Conservation (phyloP, 306 rosid species). For the Prunus fruticosa region DNA sequence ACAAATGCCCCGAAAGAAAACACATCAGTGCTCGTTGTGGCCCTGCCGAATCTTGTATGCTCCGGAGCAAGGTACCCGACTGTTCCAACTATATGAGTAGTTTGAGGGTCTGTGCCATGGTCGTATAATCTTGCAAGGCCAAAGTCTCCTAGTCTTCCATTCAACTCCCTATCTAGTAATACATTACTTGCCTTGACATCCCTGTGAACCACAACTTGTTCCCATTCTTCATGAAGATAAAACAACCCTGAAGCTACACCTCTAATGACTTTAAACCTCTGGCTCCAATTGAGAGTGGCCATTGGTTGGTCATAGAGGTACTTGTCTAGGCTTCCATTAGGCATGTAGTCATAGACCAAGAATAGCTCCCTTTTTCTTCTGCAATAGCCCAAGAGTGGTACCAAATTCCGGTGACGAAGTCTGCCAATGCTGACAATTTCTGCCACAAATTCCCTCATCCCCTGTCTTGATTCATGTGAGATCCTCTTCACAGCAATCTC, state of each 20-base stretch:
- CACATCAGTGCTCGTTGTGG: neutral
- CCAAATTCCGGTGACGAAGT: conserved; percentile 31
- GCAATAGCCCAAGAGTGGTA: conserved; percentile 64
- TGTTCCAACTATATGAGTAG: neutral
- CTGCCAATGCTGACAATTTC: conserved; percentile 55
- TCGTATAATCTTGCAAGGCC: conserved; percentile 21
- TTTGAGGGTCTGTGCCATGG: conserved; percentile 1
- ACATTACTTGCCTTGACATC: conserved; percentile 42
- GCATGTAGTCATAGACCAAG: conserved; percentile 18
- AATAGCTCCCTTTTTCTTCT: conserved; percentile 51
- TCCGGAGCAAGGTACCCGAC: neutral
- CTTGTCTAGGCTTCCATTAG: conserved; percentile 65
- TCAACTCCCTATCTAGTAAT: conserved; percentile 27
- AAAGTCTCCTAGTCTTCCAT: conserved; percentile 26
- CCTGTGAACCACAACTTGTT: conserved; percentile 38
- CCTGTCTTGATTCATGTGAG: conserved; percentile 67
- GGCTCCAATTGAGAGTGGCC: neutral
- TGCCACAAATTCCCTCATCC: conserved; percentile 61
- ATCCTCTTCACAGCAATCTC: conserved; percentile 63
- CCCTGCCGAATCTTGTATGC: neutral
- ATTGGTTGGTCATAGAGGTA: conserved; percentile 5
- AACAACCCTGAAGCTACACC: conserved; percentile 32
- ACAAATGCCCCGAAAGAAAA: conserved; percentile 7
- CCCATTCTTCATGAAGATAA: conserved; percentile 34
- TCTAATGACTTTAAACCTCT: conserved; percentile 28